A percentile compares a stretch with the other conserved stretches of the same genome.
Conservation (phyloP, 2,329 filamentous ascomycete genomes). For the Colletotrichum gloeosporioides region DNA sequence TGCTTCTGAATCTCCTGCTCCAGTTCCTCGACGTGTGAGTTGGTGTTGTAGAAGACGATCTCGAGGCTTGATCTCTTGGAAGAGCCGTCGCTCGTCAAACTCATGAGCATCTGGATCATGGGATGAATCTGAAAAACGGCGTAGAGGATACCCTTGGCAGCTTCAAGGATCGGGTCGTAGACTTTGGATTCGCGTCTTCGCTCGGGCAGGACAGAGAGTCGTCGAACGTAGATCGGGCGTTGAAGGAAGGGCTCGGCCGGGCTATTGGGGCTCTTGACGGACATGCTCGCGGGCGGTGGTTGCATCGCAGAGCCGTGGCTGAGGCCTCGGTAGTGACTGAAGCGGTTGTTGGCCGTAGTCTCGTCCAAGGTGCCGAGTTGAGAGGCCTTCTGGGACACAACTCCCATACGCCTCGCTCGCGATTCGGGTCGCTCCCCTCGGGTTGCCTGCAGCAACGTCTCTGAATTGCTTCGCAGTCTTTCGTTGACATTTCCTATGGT, state of each 20-base stretch:
- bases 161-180: constrained; percentile 66
- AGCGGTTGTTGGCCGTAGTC: constrained; percentile 65
- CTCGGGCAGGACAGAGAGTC: constrained; percentile 68
- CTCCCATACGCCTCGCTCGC: constrained; percentile 67
- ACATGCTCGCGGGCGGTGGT: constrained; percentile 43
- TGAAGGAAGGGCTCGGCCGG: constrained; percentile 63
- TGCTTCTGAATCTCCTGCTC: constrained; percentile 70
- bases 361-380: constrained; percentile 70
- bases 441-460: constrained; percentile 58
- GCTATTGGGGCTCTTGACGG: constrained; percentile 61
- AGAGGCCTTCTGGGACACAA: constrained; percentile 63
- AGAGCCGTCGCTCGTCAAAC: constrained; percentile 64
- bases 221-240: constrained; percentile 67
- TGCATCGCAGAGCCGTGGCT: constrained; percentile 75
- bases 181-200: constrained; percentile 66
- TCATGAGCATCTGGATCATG: constrained; percentile 70
- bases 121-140: constrained; percentile 73
- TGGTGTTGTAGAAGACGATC: constrained; percentile 72
- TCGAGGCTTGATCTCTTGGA: constrained; percentile 68
- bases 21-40: constrained; percentile 68
- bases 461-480: constrained; percentile 69
- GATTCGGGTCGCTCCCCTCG: constrained; percentile 57
- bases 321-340: constrained; percentile 70
- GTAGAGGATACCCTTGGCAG: constrained; percentile 70
- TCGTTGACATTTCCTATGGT: constrained; percentile 75